Evolutionary conservation across 768 basidiomycete species (phyloP), one percentile per base, ranked within the genome.

Genomic region (Lactarius psammicola): DNA sequence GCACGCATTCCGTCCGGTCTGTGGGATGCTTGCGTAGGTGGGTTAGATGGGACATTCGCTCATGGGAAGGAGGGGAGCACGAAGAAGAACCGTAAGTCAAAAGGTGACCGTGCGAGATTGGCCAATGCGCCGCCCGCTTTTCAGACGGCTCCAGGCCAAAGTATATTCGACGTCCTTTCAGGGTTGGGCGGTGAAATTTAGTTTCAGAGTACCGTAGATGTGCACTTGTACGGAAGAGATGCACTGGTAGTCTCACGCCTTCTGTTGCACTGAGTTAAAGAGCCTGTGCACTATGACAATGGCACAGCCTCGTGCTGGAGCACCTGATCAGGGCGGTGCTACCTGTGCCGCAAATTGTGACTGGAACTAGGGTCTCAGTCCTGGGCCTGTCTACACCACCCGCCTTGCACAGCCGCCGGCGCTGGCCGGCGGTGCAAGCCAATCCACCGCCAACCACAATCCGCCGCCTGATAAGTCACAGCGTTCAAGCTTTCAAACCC

Each of bases 31-130:
- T 63, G 60, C 34, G 55, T 34, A 11, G 62, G 42, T n/a, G 69
- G 62, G 15, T 23, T 69, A 11, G 69, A 66, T 28, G 64, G 60
- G 0, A 40, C 34, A 17, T 69, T 70, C 30, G 59, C 59, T 1
- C 31, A 38, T 4, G 68, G 60, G 46, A 70, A 42, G 23, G 62
- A 44, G 7, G 46, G 53, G 61, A 64, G 51, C 54, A 42, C 31
- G 31, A 65, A 66, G 49, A 65, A 55, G 56, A 31, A 53, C 72
- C 78, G 13, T 68, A 75, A 20, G 75, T 67, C 15, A 46, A 87
- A 53, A 84, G 83, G 8, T 28, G n/a, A n/a, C 40, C 36, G 26
- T 11, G 38, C 53, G 54, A 66, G 51, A 36, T 11, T 36, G 8
- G 49, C 20, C 36, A 61, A 38, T 26, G 49, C 34, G 1, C 33